A percentile compares a stretch with the other conserved stretches of the same genome.
These are phyloP conservation scores for Oxalis stricta DNA, from an alignment of 441 rosid species.

Conservation along the genomic window DNA sequence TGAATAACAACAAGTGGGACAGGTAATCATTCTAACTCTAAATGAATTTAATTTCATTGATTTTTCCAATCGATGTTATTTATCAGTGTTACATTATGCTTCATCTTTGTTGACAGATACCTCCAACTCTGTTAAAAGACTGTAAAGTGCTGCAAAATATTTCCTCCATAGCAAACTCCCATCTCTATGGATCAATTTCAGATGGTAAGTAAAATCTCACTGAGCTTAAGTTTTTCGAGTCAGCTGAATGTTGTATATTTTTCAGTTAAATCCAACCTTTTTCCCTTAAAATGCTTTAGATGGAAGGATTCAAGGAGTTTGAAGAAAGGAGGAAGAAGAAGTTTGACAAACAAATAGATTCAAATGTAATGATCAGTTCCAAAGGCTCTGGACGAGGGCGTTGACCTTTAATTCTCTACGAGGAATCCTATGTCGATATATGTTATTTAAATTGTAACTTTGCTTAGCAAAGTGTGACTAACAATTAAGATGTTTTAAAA, in stretches of 20 bases:
- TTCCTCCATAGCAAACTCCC: constrained; percentile 79
- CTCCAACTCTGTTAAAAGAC: constrained; percentile 56
- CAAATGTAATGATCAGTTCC: constrained; percentile 87
- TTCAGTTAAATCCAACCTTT: background rate
- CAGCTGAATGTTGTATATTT: background rate
- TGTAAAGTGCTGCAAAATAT: constrained; percentile 83
- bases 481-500: no score
- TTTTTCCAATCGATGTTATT: no score
- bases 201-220: constrained; percentile 30
- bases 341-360: constrained; percentile 92
- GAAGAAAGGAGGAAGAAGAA: constrained; percentile 88
- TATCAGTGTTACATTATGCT: no score
- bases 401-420: constrained; percentile 38
- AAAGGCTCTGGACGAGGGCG: constrained; percentile 87
- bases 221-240: background rate
- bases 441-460: background rate
- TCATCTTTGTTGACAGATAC: constrained; percentile 39
- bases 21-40: constrained; percentile 25
- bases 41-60: background rate
- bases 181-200: constrained; percentile 91
- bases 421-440: no score
- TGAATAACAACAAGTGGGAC: constrained; percentile 59
- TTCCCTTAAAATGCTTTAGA: constrained; percentile 19
- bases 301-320: constrained; percentile 84
- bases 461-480: no score